phyloP scores from a whole-genome alignment of 164 flowering plant species.

The Aristolochia contorta region DNA sequence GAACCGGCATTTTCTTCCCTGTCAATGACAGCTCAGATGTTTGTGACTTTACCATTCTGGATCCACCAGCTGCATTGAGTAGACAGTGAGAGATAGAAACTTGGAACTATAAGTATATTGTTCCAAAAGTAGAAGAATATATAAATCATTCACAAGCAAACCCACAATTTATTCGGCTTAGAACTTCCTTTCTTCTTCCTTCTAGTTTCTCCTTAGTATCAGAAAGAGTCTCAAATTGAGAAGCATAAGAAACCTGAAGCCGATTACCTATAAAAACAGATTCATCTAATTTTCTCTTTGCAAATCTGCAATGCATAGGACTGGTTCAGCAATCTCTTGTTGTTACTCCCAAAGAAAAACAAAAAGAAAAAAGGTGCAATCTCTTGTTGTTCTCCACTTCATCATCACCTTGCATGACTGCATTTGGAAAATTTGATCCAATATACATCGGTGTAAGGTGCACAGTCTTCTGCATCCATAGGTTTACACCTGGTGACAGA shows the following conservation, averaged over 20 bases:
- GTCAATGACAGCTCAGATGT: constrained; percentile 9
- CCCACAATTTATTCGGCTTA: constrained; percentile 67
- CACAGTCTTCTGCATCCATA: constrained; percentile 94
- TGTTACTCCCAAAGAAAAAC: background rate
- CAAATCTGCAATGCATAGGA: constrained; percentile 45
- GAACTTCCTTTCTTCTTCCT: constrained; percentile 67
- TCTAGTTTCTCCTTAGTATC: constrained; percentile 86
- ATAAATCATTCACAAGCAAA: constrained; percentile 8
- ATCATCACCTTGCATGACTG: constrained; percentile 71
- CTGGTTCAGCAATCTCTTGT: too few relatives aligned
- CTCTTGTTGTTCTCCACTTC: background rate
- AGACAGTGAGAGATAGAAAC: background rate
- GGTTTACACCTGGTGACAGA: constrained; percentile 53
- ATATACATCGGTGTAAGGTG: constrained; percentile 74
- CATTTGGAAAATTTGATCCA: constrained; percentile 67
- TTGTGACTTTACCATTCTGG: constrained; percentile 18
- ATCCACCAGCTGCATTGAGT: constrained; percentile 39
- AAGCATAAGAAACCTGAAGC: constrained; percentile 77
- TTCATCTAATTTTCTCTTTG: constrained; percentile 86
- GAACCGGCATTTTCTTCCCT: constrained; percentile 16
- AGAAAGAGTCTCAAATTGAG: constrained; percentile 62
- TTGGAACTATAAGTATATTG: background rate
- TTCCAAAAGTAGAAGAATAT: too few relatives aligned
- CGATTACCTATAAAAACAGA: constrained; percentile 69
- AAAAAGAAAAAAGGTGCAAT: background rate